These are phyloP conservation scores for Kwoniella mangroviensis DNA, from an alignment of 768 basidiomycete genomes.

Conservation along the genomic window DNA sequence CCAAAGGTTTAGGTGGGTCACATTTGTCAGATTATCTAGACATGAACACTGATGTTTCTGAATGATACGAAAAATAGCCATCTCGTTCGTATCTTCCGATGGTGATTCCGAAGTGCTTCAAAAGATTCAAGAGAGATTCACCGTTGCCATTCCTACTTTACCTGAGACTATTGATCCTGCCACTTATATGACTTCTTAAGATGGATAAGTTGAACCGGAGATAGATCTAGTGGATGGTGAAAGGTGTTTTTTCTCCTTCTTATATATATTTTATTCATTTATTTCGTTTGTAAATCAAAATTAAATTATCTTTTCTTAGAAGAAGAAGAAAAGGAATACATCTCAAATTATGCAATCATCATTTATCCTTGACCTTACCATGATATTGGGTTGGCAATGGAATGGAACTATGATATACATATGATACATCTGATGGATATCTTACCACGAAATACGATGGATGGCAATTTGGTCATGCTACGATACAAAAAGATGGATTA, in stretches of 20 bases:
- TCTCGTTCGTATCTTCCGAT: constrained; percentile 93
- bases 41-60: too few relatives aligned
- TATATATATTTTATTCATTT: background rate
- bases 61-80: constrained; percentile 61
- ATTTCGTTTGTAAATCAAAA: constrained; percentile 5
- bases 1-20: constrained; percentile 76
- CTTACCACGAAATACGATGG: too few relatives aligned
- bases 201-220: background rate
- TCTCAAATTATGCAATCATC: too few relatives aligned
- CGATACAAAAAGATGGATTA: too few relatives aligned
- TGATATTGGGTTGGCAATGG: too few relatives aligned
- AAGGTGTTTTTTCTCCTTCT: background rate
- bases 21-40: too few relatives aligned
- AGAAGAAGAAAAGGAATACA: background rate
- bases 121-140: constrained; percentile 93
- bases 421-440: too few relatives aligned
- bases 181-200: constrained; percentile 68
- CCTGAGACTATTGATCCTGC: constrained; percentile 93
- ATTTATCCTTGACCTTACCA: too few relatives aligned
- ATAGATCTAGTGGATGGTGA: constrained; percentile 1
- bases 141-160: constrained; percentile 93
- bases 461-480: too few relatives aligned
- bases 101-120: constrained; percentile 92
- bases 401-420: too few relatives aligned
- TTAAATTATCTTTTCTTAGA: background rate